phyloP scores from a whole-genome alignment of 2,329 filamentous ascomycete species.

The Lachnellula hyalina region DNA sequence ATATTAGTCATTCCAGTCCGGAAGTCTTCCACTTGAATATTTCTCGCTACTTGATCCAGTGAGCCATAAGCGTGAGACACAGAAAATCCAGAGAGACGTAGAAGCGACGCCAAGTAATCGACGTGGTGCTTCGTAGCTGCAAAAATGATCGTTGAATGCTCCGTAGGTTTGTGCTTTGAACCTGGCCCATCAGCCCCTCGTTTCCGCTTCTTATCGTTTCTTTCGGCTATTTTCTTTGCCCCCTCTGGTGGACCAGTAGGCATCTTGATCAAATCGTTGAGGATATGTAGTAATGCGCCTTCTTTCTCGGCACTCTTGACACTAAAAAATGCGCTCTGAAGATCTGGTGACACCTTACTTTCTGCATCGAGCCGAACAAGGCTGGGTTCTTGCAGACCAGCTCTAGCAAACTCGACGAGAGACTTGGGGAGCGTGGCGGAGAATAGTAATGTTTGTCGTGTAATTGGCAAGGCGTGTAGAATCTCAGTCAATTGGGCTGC shows the following conservation, averaged over 20 bases:
- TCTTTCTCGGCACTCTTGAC: conserved; percentile 93
- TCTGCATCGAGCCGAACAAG: conserved; percentile 89
- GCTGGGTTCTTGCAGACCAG: conserved; percentile 86
- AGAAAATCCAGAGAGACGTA: conserved; percentile 76
- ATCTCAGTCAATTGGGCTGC: conserved; percentile 90
- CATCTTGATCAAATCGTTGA: conserved; percentile 90
- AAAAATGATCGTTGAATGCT: conserved; percentile 92
- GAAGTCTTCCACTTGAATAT: conserved; percentile 88
- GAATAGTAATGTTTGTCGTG: conserved; percentile 86
- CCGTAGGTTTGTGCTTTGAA: conserved; percentile 66
- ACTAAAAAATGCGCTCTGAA: conserved; percentile 93
- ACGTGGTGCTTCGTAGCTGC: conserved; percentile 95
- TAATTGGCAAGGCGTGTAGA: conserved; percentile 76
- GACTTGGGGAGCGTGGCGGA: conserved; percentile 93
- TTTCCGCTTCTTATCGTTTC: conserved; percentile 65
- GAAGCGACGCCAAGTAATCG: conserved; percentile 79
- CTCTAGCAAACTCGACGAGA: conserved; percentile 90
- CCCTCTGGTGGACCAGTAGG: conserved; percentile 61
- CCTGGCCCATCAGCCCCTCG: conserved; percentile 49
- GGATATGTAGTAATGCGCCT: conserved; percentile 79
- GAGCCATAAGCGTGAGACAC: conserved; percentile 94
- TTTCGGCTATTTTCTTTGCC: conserved; percentile 30
- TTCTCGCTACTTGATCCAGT: conserved; percentile 87
- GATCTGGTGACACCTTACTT: conserved; percentile 89
- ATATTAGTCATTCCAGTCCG: conserved; percentile 80